phyloP scores from a whole-genome alignment of 768 basidiomycete species.

The Mycena rosella region DNA sequence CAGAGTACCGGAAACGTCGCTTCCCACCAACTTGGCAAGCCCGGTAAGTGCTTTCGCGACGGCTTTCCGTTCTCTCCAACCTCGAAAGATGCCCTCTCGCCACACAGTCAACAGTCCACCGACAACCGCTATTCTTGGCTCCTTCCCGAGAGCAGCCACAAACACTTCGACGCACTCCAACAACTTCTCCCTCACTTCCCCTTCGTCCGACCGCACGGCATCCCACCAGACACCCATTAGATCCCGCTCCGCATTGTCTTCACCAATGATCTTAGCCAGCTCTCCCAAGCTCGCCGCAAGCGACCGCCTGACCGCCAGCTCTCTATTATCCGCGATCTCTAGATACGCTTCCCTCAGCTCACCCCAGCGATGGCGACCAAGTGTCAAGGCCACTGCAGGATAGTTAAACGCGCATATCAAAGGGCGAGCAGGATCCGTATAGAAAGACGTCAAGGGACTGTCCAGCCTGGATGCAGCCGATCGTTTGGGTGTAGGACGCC shows the following conservation, averaged over 20 bases:
- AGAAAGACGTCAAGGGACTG: conserved; percentile 58
- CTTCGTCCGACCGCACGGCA: conserved; percentile 65
- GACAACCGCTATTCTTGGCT: conserved; percentile 61
- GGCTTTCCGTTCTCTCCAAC: conserved; percentile 88
- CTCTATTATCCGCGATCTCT: conserved; percentile 70
- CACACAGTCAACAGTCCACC: conserved; percentile 64
- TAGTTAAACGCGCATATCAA: conserved; percentile 91
- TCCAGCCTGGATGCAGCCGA: conserved; percentile 3
- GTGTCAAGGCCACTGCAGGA: conserved; percentile 88
- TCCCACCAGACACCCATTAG: conserved; percentile 81
- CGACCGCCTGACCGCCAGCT: conserved; percentile 77
- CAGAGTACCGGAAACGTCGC: conserved; percentile 60
- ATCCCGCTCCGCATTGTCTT: conserved; percentile 73
- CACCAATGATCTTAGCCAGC: conserved; percentile 87
- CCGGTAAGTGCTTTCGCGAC: conserved; percentile 68
- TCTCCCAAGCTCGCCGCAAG: conserved; percentile 92
- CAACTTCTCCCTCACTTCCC: conserved; percentile 80
- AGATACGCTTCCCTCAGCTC: conserved; percentile 79
- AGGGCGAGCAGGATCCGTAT: conserved; percentile 77
- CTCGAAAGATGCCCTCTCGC: conserved; percentile 67
- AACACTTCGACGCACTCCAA: conserved; percentile 76
- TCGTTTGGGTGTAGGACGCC: conserved; percentile 19
- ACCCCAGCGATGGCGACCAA: conserved; percentile 82
- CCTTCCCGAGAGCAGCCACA: conserved; percentile 62
- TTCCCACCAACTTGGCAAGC: conserved; percentile 57